Evolutionary conservation across 129 eudicot species (phyloP), one percentile per base, ranked within the genome.

Genomic region (Tanacetum coccineum): DNA sequence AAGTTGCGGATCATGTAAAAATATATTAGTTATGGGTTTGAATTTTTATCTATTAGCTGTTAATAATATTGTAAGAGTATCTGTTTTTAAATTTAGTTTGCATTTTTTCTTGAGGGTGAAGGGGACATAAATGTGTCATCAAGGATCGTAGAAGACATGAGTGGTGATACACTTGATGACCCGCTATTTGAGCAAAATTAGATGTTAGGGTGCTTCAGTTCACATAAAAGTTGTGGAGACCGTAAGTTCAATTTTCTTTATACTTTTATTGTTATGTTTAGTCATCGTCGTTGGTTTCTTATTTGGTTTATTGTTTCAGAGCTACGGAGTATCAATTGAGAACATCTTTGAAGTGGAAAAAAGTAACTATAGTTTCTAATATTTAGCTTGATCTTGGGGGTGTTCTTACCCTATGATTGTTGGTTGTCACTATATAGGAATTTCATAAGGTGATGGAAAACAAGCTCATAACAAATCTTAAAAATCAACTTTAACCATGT

Each of bases 81-180:
- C 9, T 39, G 14, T 42, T 54, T 53, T 15, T n/a, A 7, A 32
- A 0, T 75, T 56, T 64, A 89, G 99, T 92, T 68, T 71, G 99
- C 92, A 17, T 66, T 95, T 20, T 83, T 73, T 8, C 78, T 86
- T 19, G 96, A 86, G 66, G 79, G 86, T 0, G 70, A 86, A 9
- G 66, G 99, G 18, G 99, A 93, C 66, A 79, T 88, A 11, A 79
- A 72, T 22, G 79, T 72, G 52, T 96, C 99, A 0, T 93, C 96
- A 2, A 84, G 82, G 72, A 70, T 89, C 3, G 81, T 88, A n/a
- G n/a, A n/a, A n/a, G n/a, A n/a, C n/a, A n/a, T n/a, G n/a, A n/a
- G n/a, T n/a, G n/a, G n/a, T n/a, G n/a, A n/a, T n/a, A n/a, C n/a
- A n/a, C n/a, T n/a, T n/a, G n/a, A n/a, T n/a, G n/a, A n/a, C n/a